Evolutionary conservation across 306 rosid species (phyloP).

Genomic region (Inga laurina): DNA sequence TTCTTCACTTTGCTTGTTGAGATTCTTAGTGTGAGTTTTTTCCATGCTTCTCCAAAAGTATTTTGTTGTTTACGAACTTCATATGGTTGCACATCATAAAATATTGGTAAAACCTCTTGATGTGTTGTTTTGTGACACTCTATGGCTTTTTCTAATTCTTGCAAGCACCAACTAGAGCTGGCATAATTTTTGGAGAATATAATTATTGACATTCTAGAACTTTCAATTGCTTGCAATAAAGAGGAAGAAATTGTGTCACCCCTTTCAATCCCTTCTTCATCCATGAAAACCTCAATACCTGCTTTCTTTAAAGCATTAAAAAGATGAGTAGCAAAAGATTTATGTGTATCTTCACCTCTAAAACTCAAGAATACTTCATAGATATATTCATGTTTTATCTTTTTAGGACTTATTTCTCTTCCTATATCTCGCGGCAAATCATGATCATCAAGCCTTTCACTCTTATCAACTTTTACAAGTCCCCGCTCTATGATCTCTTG

Average conservation of each 20-base stretch:
- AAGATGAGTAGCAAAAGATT: not conserved
- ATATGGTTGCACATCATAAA: not conserved
- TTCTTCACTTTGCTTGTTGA: not conserved
- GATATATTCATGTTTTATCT: not conserved
- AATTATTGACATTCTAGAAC: not conserved
- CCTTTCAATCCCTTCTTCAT: not conserved
- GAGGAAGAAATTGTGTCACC: not conserved
- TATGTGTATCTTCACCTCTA: constrained; percentile 4
- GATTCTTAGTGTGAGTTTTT: not conserved
- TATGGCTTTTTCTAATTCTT: constrained; percentile 6
- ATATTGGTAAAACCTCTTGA: not conserved
- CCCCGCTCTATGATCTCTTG: not conserved
- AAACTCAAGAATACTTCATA: not conserved
- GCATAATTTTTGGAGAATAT: not conserved
- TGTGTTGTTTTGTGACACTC: not conserved
- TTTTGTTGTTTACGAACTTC: not conserved
- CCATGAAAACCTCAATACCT: not conserved
- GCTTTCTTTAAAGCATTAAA: not conserved
- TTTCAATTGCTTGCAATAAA: not conserved
- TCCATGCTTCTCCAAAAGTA: not conserved
- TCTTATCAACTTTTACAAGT: not conserved
- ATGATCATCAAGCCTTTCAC: not conserved
- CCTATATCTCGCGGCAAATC: not conserved
- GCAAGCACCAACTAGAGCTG: not conserved
- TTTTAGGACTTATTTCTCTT: not conserved